Evolutionary conservation across 805 yeast species (phyloP).

Genomic region (Cyberlindnera lachancei): DNA sequence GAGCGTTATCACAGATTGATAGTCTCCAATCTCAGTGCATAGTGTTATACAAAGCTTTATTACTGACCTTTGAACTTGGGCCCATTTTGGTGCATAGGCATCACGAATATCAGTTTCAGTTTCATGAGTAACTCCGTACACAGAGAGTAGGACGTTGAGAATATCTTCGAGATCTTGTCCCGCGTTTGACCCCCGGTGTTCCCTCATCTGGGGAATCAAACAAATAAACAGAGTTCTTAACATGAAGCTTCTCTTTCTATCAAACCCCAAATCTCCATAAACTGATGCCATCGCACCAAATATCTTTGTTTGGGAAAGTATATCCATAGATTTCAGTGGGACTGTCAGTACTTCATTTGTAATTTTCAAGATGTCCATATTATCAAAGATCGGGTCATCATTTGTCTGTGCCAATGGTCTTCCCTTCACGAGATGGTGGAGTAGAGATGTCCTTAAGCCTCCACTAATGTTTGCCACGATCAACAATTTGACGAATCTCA

Average conservation of each 20-base stretch:
- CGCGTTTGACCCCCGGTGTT: not conserved
- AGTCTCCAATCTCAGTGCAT: constrained; percentile 44
- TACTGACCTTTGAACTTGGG: constrained; percentile 46
- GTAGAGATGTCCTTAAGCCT: constrained; percentile 34
- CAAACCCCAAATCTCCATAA: constrained; percentile 52
- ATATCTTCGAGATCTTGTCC: constrained; percentile 32
- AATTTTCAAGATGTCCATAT: constrained; percentile 39
- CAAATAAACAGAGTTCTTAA: constrained; percentile 56
- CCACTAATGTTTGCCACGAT: constrained; percentile 43
- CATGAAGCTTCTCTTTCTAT: constrained; percentile 63
- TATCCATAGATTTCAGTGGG: constrained; percentile 36
- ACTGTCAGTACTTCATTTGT: constrained; percentile 40
- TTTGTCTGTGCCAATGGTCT: constrained; percentile 16
- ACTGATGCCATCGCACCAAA: constrained; percentile 60
- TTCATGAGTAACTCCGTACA: constrained; percentile 45
- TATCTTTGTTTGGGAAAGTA: constrained; percentile 50
- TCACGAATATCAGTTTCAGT: constrained; percentile 24
- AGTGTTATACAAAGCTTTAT: constrained; percentile 44
- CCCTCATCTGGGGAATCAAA: constrained; percentile 33
- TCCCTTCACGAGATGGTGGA: constrained; percentile 39
- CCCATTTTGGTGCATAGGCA: constrained; percentile 40
- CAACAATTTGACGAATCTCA: constrained; percentile 59
- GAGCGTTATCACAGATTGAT: constrained; percentile 34
- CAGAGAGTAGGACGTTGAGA: constrained; percentile 39
- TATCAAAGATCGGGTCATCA: constrained; percentile 20